Percentiles rank a stretch among this genome's conserved stretches.
phyloP scores from a whole-genome alignment of 495 filamentous ascomycete genomes.

The Alectoria sarmentosa region DNA sequence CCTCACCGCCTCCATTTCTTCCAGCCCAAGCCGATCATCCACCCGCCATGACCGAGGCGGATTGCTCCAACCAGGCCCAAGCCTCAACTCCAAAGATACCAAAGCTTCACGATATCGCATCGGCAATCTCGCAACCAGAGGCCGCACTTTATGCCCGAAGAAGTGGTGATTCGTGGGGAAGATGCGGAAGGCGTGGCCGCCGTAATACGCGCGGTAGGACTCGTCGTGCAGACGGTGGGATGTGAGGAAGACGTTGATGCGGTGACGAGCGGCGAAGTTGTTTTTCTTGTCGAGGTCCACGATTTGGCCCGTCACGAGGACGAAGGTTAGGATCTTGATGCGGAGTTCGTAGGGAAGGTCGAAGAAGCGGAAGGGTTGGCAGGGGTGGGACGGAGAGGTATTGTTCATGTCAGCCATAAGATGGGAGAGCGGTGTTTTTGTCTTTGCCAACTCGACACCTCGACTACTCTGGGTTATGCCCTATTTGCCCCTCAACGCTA shows the following conservation, averaged over 20 bases:
- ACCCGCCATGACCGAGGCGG: slow-evolving; percentile 71
- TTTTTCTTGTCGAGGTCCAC: slow-evolving; percentile 68
- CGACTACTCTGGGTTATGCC: too few relatives aligned
- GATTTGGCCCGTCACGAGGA: slow-evolving; percentile 46
- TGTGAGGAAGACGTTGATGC: slow-evolving; percentile 55
- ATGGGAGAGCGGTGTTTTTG: not conserved
- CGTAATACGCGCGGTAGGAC: slow-evolving; percentile 68
- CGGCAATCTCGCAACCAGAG: slow-evolving; percentile 57
- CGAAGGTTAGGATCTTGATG: slow-evolving; percentile 56
- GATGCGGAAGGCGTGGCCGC: slow-evolving; percentile 65
- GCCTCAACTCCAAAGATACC: slow-evolving; percentile 63
- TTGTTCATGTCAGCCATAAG: not conserved
- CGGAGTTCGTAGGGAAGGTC: slow-evolving; percentile 73
- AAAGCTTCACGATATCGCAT: slow-evolving; percentile 57
- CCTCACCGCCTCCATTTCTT: slow-evolving; percentile 52
- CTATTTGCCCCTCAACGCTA: too few relatives aligned
- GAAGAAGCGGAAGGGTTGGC: slow-evolving; percentile 61
- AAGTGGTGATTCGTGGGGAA: slow-evolving; percentile 67
- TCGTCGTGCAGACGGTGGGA: slow-evolving; percentile 62
- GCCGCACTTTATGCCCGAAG: slow-evolving; percentile 54
- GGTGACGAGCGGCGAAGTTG: slow-evolving; percentile 47
- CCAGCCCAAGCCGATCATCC: slow-evolving; percentile 55
- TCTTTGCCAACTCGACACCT: too few relatives aligned
- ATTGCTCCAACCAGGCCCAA: slow-evolving; percentile 73
- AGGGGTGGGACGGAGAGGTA: not conserved